These are phyloP conservation scores for Solanum commersonii DNA, from an alignment of 257 asterid genomes.

Conservation along the genomic window DNA sequence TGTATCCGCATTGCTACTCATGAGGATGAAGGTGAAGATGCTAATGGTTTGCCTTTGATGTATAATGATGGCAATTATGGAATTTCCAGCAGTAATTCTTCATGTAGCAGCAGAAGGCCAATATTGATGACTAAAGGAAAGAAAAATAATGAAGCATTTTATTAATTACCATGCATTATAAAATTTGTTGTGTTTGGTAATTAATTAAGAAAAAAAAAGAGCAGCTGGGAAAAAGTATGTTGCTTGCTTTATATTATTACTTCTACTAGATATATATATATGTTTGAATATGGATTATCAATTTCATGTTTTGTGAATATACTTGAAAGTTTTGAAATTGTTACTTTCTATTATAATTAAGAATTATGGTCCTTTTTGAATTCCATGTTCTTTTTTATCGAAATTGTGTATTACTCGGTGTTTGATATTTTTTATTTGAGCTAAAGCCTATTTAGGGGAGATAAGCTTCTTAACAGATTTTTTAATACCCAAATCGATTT, in stretches of 20 bases:
- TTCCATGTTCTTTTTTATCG: not conserved
- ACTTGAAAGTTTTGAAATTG: not conserved
- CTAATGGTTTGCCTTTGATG: conserved; percentile 49
- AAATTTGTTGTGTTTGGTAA: not conserved
- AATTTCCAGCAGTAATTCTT: not conserved
- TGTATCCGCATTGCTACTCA: conserved; percentile 62
- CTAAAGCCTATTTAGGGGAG: too few species aligned
- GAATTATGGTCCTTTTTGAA: not conserved
- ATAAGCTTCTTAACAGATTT: not conserved
- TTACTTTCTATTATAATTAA: not conserved
- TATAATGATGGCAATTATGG: conserved; percentile 27
- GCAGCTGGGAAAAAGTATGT: not conserved
- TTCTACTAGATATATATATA: not conserved
- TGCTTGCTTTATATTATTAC: not conserved
- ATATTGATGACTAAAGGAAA: conserved; percentile 35
- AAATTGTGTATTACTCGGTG: not conserved
- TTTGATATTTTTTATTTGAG: not conserved
- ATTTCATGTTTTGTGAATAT: not conserved
- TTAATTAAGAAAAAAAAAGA: not conserved
- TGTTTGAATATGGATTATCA: not conserved
- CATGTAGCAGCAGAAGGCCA: conserved; percentile 17
- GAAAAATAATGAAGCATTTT: conserved; percentile 15
- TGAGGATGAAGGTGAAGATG: conserved; percentile 53
- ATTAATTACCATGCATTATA: not conserved
- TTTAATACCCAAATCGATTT: fast-evolving